Evolutionary conservation across 2,329 filamentous ascomycete species (phyloP).

Genomic region (Cladophialophora psammophila): DNA sequence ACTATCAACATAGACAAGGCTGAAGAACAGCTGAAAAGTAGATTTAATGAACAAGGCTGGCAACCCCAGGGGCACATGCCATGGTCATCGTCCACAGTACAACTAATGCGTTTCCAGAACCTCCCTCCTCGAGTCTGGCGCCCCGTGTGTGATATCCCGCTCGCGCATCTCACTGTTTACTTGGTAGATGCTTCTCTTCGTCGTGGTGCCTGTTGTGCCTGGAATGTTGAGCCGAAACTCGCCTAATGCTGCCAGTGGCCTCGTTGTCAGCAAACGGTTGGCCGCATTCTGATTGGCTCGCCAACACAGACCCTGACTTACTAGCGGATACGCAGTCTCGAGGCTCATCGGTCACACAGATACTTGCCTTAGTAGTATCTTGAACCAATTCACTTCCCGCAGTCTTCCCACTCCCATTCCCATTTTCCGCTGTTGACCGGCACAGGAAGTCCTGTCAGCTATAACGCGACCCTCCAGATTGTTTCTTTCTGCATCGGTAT

Average conservation of each 20-base stretch:
- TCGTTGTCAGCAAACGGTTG: conserved; percentile 11
- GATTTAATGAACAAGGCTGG: not conserved
- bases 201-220: conserved; percentile 1
- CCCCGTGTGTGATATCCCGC: not conserved
- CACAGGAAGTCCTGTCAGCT: conserved; percentile 6
- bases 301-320: not conserved
- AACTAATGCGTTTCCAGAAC: not conserved
- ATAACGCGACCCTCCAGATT: not conserved
- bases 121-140: no score
- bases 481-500: conserved; percentile 6
- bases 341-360: conserved; percentile 6
- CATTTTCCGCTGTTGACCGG: conserved; percentile 4
- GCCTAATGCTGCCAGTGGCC: conserved; percentile 25
- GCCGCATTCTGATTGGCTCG: conserved; percentile 8
- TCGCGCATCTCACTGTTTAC: not conserved
- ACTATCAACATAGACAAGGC: not conserved
- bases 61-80: not conserved
- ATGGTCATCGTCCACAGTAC: not conserved
- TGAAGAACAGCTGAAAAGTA: not conserved
- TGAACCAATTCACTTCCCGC: conserved; percentile 12
- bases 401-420: not conserved
- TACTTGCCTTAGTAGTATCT: conserved; percentile 4
- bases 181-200: not conserved
- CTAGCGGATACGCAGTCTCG: conserved; percentile 12
- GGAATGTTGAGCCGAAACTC: conserved; percentile 28